Evolutionary conservation across 345 rosid species (phyloP).

Genomic region (Syzygium grande): DNA sequence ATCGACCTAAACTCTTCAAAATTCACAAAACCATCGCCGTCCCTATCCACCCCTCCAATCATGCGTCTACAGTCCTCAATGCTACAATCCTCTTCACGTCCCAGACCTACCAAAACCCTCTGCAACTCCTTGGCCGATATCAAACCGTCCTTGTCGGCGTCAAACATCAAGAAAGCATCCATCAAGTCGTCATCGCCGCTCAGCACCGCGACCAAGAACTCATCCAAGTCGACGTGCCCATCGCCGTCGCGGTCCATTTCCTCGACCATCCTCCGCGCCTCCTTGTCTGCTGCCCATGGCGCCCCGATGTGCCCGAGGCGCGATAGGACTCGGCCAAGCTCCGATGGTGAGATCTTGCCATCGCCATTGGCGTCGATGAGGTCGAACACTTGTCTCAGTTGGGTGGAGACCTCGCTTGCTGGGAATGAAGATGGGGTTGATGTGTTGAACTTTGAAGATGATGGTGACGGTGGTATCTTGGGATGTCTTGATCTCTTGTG

Average conservation of each 20-base stretch:
- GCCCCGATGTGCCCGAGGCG: constrained; percentile 20
- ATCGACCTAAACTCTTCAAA: constrained; percentile 38
- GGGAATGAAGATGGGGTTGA: constrained; percentile 13
- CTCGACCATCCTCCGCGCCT: constrained; percentile 28
- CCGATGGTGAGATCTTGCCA: constrained; percentile 35
- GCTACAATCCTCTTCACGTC: constrained; percentile 14
- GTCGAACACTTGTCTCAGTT: constrained; percentile 33
- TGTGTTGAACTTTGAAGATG: constrained; percentile 11
- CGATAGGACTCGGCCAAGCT: constrained; percentile 26
- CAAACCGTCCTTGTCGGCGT: constrained; percentile 28
- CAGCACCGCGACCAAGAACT: constrained; percentile 19
- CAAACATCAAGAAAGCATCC: constrained; percentile 41
- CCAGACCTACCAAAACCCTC: constrained; percentile 22
- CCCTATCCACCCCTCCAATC: constrained; percentile 36
- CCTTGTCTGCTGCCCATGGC: constrained; percentile 9
- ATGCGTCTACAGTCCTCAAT: constrained; percentile 31
- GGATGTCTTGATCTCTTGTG: background rate
- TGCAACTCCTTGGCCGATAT: constrained; percentile 42
- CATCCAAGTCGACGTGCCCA: constrained; percentile 33
- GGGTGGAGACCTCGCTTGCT: constrained; percentile 22
- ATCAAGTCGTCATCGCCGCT: constrained; percentile 14
- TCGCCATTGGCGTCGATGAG: constrained; percentile 36
- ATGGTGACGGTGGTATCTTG: background rate
- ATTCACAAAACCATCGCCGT: constrained; percentile 46
- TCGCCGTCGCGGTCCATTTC: constrained; percentile 44